Evolutionary conservation across 2,329 filamentous ascomycete species (phyloP).

Genomic region (Pseudocercospora vitis): DNA sequence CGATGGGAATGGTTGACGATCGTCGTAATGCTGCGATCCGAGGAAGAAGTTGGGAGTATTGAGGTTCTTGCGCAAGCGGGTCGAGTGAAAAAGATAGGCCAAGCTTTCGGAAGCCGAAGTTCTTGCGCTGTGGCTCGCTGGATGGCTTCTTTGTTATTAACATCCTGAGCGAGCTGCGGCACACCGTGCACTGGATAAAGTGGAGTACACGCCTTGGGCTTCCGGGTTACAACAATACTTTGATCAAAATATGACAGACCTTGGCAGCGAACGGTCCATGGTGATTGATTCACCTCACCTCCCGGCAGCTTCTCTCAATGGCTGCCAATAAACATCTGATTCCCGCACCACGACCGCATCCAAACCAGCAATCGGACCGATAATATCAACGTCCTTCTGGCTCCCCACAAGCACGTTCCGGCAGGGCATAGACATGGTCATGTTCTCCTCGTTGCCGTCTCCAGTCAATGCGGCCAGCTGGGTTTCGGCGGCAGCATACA

Average conservation of each 20-base stretch:
- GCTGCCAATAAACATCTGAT: slow-evolving; percentile 49
- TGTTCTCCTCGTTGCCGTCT: slow-evolving; percentile 52
- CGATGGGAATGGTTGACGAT: too few relatives aligned
- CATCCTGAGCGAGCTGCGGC: not conserved
- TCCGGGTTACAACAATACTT: too few relatives aligned
- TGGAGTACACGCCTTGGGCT: too few relatives aligned
- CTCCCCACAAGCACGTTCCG: slow-evolving; percentile 49
- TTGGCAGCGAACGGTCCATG: not conserved
- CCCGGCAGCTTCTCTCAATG: not conserved
- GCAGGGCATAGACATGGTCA: slow-evolving; percentile 54
- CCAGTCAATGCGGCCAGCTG: slow-evolving; percentile 49
- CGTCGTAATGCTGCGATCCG: not conserved
- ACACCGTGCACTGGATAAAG: too few relatives aligned
- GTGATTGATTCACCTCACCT: not conserved
- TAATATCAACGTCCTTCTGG: slow-evolving; percentile 52
- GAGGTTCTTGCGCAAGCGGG: not conserved
- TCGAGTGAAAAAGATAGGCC: not conserved
- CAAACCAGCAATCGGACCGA: slow-evolving; percentile 50
- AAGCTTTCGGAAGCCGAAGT: not conserved
- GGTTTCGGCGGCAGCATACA: slow-evolving; percentile 54
- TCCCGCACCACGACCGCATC: slow-evolving; percentile 49
- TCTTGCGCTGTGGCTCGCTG: not conserved
- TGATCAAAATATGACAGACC: not conserved
- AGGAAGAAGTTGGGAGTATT: too few relatives aligned
- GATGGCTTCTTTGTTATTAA: not conserved